phyloP scores from a whole-genome alignment of 345 rosid species.

The Boechera divaricarpa region DNA sequence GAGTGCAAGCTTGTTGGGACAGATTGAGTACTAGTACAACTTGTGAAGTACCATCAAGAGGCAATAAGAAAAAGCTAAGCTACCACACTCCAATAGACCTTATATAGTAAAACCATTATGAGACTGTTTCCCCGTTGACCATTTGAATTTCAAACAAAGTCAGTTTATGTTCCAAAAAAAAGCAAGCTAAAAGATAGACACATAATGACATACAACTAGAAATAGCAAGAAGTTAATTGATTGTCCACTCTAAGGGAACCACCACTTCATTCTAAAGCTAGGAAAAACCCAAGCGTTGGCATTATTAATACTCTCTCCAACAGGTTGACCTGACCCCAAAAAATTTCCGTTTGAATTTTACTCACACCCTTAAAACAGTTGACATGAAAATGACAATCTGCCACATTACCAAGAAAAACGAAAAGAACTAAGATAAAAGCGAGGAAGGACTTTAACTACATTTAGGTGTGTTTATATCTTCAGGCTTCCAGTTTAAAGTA shows the following conservation, averaged over 20 bases:
- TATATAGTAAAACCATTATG: slow-evolving; percentile 4
- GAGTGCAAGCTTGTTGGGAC: slow-evolving; percentile 18
- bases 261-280: slow-evolving; percentile 16
- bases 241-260: background rate
- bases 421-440: slow-evolving; percentile 29
- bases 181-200: slow-evolving; percentile 9
- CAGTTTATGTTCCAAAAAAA: background rate
- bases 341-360: background rate
- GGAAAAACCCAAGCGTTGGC: slow-evolving; percentile 32
- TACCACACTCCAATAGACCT: slow-evolving; percentile 4
- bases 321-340: slow-evolving; percentile 27
- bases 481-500: slow-evolving; percentile 60
- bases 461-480: slow-evolving; percentile 70
- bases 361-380: slow-evolving; percentile 16
- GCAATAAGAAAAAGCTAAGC: slow-evolving; percentile 17
- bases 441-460: slow-evolving; percentile 55
- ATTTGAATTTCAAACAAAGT: slow-evolving; percentile 3
- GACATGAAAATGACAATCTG: slow-evolving; percentile 14
- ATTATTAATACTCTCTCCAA: slow-evolving; percentile 14
- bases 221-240: slow-evolving; percentile 10
- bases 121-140: slow-evolving; percentile 8
- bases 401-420: slow-evolving; percentile 7
- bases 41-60: slow-evolving; percentile 25
- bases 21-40: slow-evolving; percentile 28
- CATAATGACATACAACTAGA: slow-evolving; percentile 17